These are phyloP conservation scores for Cyclocybe aegerita DNA, from an alignment of 768 basidiomycete genomes.

Conservation along the genomic window DNA sequence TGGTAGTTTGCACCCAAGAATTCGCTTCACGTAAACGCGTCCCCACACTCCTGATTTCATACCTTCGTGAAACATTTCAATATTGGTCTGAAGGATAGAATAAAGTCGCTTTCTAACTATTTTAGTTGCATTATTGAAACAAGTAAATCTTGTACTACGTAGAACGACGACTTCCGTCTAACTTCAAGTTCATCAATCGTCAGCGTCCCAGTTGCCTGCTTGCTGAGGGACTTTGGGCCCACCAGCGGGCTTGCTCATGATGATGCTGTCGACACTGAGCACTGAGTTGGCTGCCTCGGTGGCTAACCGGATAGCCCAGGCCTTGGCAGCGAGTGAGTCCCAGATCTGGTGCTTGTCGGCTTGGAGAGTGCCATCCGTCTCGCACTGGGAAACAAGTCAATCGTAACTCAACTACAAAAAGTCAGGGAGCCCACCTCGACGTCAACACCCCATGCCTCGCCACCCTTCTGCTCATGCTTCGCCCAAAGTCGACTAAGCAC, in stretches of 20 bases:
- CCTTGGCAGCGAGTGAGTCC: slow-evolving; percentile 87
- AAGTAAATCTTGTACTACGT: too few relatives aligned
- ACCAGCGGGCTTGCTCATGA: slow-evolving; percentile 93
- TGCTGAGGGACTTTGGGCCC: slow-evolving; percentile 89
- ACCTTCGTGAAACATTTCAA: too few relatives aligned
- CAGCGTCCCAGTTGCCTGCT: slow-evolving; percentile 85
- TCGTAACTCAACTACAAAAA: not conserved
- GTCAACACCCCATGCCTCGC: slow-evolving; percentile 82
- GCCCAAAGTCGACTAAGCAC: slow-evolving; percentile 88
- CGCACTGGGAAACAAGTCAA: slow-evolving; percentile 45
- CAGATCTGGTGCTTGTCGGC: slow-evolving; percentile 67
- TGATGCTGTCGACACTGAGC: slow-evolving; percentile 95
- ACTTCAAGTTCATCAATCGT: slow-evolving; percentile 37
- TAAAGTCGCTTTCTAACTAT: too few relatives aligned
- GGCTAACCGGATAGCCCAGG: slow-evolving; percentile 88
- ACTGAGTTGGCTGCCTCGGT: slow-evolving; percentile 91
- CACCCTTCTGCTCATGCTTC: slow-evolving; percentile 77
- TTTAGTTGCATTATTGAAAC: too few relatives aligned
- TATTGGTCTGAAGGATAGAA: too few relatives aligned
- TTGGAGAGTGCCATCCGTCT: slow-evolving; percentile 74
- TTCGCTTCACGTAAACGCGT: too few relatives aligned
- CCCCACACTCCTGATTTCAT: too few relatives aligned
- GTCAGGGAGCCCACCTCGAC: slow-evolving; percentile 61
- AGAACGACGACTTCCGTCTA: too few relatives aligned
- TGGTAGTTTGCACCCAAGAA: too few relatives aligned